Evolutionary conservation across 495 filamentous ascomycete species (phyloP), one percentile per base, ranked within the genome.

Genomic region (Neurospora sp.): DNA sequence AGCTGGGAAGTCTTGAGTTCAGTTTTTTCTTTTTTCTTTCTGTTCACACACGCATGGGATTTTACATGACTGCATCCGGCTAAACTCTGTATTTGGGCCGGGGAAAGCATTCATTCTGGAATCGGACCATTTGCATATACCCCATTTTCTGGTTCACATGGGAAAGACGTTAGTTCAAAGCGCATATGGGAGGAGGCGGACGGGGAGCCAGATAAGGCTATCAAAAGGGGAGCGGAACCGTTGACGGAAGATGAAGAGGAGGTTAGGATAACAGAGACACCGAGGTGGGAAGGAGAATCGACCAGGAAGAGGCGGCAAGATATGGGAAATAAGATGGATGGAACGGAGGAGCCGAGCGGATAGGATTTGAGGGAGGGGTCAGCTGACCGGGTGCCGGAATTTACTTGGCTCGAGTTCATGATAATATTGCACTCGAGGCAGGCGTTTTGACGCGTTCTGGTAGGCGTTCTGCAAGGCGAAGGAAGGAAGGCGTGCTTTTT

Each of bases 41-140:
- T 40, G 20, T 71, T 71, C 42, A 42, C 40, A 62, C 40, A 72
- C 70, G 39, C 70, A 66, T 66, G 54, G 27, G 54, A 35, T 66
- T 66, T 35, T 35, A 66, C 27, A 66, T 66, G 54, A 66, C 14
- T 66, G 54, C 54, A 66, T 66, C 54, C 54, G 73, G 73, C 48
- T 54, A 59, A 75, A 72, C 73, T 66, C 6, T 66, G 54, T 66
- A 66, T 66, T 35, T 66, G 54, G 54, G 54, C 54, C 54, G 54
- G 54, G 23, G 23, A 66, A 66, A 66, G 54, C 54, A 66, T 66
- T 66, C 54, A 66, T 66, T 75, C 71, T 75, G 73, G 73, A 75
- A 73, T 75, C 72, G 73, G 73, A 75, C 39, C 72, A 66, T 66
- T 46, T 75, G 73, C 73, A 75, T 75, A 75, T 75, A 75, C 73